Base-by-base conservation (phyloP, 2,329 filamentous ascomycete species). In the Diaporthe eres region DNA sequence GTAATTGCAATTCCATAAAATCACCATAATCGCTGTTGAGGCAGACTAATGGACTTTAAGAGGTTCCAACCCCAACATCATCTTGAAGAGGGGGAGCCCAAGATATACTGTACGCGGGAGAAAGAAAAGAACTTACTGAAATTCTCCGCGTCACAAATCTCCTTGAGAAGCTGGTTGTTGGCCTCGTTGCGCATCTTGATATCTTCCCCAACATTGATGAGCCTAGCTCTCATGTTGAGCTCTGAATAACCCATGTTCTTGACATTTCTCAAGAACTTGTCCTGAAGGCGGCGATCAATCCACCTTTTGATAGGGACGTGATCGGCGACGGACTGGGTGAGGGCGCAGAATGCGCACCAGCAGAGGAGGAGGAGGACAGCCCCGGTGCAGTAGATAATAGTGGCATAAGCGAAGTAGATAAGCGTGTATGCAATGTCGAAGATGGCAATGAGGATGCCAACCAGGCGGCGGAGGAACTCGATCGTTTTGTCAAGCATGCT, bases 251-350 rank as follows among this genome's bases (percentile, higher is more conserved):
- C n/a, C 42, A 74, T 58, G 17, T 67, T 17, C 51, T 70, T 74
- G 37, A 76, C 10, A 13, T 63, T 73, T 8, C 25, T 39, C 6
- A 57, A 15, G 25, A 74, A 70, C 3, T 31, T 28, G 10, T 63
- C 68, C 53, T 74, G 61, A 9, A 65, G 49, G 28, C 72, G 71
- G 25, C 57, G 55, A 53, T 53, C 37, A 34, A 58, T 49, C 71
- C 53, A 74, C 17, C 53, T 57, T 44, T 42, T 55, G 55, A 68
- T 22, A 25, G 55, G 63, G 17, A 39, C 44, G 8, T 55, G 55
- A 9, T 68, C 13, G 22, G 76, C 70, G n/a, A 75, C 67, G 22
- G 47, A 65, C 39, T 74, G 73, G 28, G 75, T 55, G 12, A 67
- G 49, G 7, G 17, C 60, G n/a, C 68, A 72, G 1, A 72, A 60